Percentiles rank a stretch among this genome's conserved stretches.
Conservation (phyloP, 306 rosid species). For the Sphenostylis stenocarpa region DNA sequence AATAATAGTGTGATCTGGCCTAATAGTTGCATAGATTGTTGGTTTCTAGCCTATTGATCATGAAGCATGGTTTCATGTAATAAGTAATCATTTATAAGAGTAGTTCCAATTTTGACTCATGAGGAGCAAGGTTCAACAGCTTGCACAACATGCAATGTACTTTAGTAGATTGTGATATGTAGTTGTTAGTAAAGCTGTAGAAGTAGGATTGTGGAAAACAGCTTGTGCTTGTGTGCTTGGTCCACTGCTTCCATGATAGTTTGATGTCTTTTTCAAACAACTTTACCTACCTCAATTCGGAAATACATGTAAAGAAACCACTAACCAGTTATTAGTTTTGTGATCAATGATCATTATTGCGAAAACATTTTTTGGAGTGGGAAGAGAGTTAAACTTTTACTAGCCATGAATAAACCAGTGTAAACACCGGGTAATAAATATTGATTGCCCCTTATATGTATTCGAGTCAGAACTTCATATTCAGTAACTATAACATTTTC, state of each 20-base stretch:
- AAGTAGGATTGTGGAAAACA: conserved; percentile 8
- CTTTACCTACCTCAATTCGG: conserved; percentile 18
- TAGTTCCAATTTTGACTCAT: not conserved
- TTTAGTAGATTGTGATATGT: not conserved
- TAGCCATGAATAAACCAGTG: not conserved
- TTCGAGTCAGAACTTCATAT: not conserved
- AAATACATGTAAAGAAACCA: not conserved
- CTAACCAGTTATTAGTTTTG: not conserved
- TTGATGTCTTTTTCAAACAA: conserved; percentile 7
- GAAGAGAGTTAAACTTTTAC: not conserved
- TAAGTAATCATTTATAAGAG: not conserved
- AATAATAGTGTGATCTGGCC: not conserved
- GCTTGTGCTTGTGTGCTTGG: conserved; percentile 13
- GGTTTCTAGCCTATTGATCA: not conserved
- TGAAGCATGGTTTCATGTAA: not conserved
- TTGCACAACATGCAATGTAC: not conserved
- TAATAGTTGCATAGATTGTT: not conserved
- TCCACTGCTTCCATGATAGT: conserved; percentile 18
- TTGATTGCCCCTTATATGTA: not conserved
- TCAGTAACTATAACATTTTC: not conserved
- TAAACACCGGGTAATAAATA: not conserved
- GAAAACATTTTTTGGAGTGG: not conserved
- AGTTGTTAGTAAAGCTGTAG: conserved; percentile 2
- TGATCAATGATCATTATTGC: not conserved
- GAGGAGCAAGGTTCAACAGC: conserved; percentile 1